These are phyloP conservation scores for Leccinum incarnatum DNA, from an alignment of 768 basidiomycete species.

Conservation along the genomic window DNA sequence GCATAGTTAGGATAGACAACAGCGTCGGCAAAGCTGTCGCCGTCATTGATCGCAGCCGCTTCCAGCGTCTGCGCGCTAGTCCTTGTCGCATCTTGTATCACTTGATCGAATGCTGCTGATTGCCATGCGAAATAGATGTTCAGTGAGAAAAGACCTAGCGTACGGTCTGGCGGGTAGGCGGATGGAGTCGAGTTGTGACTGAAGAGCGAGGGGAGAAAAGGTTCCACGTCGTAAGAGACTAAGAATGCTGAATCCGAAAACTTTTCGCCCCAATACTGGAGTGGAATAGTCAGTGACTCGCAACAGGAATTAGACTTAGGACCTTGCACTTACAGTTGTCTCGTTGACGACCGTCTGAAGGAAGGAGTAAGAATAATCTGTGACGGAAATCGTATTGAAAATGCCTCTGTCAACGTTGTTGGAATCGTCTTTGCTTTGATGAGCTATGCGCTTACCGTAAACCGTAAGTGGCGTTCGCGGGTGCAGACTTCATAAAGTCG, in stretches of 20 bases:
- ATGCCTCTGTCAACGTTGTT: background rate
- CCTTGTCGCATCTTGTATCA: slow-evolving; percentile 36
- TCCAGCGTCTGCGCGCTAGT: slow-evolving; percentile 38
- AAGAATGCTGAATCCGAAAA: background rate
- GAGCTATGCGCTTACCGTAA: background rate
- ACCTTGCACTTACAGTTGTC: slow-evolving; percentile 2
- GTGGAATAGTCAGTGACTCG: background rate
- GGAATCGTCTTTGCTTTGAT: background rate
- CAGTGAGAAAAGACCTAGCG: too few species aligned
- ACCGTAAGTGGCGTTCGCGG: background rate
- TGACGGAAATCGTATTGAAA: slow-evolving; percentile 1
- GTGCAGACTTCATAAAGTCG: slow-evolving; percentile 5
- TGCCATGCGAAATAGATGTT: too few species aligned
- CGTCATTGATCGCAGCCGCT: slow-evolving; percentile 40
- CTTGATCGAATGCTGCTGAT: too few species aligned
- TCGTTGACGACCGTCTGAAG: slow-evolving; percentile 18
- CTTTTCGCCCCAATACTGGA: slow-evolving; percentile 6
- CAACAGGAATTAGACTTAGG: background rate
- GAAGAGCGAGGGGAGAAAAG: slow-evolving; percentile 37
- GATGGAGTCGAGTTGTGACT: too few species aligned
- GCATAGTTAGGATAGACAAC: slow-evolving; percentile 58
- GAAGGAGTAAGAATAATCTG: slow-evolving; percentile 5
- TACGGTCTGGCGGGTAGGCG: too few species aligned
- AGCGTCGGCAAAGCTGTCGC: slow-evolving; percentile 23
- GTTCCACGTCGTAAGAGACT: slow-evolving; percentile 37